These are phyloP conservation scores for Actinidia chinensis DNA, from an alignment of 179 eudicot species.

Conservation along the genomic window DNA sequence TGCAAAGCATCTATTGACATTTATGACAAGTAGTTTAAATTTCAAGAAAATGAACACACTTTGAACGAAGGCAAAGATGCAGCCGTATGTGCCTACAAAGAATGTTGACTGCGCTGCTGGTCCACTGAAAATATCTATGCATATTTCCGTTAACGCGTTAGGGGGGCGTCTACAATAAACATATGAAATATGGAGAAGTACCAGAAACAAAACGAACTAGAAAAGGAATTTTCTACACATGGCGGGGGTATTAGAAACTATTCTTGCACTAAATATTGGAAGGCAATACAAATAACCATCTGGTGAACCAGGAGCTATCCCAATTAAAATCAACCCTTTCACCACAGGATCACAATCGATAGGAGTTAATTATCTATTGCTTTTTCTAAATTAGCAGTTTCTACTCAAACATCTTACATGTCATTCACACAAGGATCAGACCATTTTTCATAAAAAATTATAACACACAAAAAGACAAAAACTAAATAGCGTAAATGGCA, in stretches of 20 bases:
- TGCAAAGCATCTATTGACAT: neutral
- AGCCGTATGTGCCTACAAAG: conserved; percentile 98
- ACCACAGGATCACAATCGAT: conserved; percentile 89
- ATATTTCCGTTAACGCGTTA: conserved; percentile 92
- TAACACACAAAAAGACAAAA: neutral
- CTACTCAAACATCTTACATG: conserved; percentile 93
- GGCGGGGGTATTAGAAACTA: no score
- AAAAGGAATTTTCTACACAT: no score
- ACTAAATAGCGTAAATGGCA: neutral
- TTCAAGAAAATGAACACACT: conserved; percentile 36
- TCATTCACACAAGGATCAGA: conserved; percentile 53
- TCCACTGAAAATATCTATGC: conserved; percentile 96
- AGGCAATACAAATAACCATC: conserved; percentile 55
- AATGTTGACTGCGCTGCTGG: conserved; percentile 96
- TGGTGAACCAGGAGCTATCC: conserved; percentile 92
- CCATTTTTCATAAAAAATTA: neutral
- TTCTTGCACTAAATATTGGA: no score
- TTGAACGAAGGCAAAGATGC: conserved; percentile 81
- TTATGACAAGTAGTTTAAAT: neutral
- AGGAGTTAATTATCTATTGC: conserved; percentile 93
- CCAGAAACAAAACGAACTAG: no score
- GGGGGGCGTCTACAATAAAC: conserved; percentile 64
- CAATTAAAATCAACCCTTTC: conserved; percentile 95
- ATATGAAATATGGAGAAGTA: neutral
- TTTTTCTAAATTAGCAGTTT: conserved; percentile 84